phyloP scores from a whole-genome alignment of 2,329 filamentous ascomycete genomes.

The Sordariomycetes sp. region DNA sequence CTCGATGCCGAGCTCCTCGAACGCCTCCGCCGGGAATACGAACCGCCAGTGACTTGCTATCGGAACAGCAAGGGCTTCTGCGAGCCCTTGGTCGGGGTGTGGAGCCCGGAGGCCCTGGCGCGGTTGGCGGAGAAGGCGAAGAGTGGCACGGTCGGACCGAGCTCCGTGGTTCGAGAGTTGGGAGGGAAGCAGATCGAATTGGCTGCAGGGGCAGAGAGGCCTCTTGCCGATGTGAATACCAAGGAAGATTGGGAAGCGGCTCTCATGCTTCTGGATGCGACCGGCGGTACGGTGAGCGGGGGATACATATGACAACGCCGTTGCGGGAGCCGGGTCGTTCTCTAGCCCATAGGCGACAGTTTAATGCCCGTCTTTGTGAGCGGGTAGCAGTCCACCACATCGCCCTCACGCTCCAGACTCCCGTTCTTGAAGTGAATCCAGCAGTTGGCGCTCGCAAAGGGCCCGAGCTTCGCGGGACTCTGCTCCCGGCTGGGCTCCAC shows the following conservation, averaged over 20 bases:
- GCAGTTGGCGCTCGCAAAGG: neutral
- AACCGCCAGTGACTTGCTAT: neutral
- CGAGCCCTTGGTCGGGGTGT: neutral
- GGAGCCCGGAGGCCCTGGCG: neutral
- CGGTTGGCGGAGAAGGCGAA: neutral
- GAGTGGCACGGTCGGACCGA: neutral
- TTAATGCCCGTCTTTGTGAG: neutral
- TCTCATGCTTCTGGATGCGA: neutral
- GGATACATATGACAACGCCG: neutral
- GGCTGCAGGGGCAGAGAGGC: neutral
- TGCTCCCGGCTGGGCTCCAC: neutral
- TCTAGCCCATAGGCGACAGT: neutral
- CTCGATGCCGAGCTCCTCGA: neutral
- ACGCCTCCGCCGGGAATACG: neutral
- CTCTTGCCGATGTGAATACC: neutral
- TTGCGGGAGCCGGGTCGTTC: too few species aligned
- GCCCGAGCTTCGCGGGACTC: neutral
- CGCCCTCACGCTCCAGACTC: neutral
- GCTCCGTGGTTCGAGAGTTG: neutral
- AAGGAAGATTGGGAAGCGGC: neutral
- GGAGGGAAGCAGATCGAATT: neutral
- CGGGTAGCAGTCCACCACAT: neutral
- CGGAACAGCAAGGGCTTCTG: neutral
- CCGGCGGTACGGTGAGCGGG: neutral
- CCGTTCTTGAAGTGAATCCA: neutral